These are phyloP conservation scores for Lentinula sp. DNA, from an alignment of 768 basidiomycete species.

Conservation along the genomic window DNA sequence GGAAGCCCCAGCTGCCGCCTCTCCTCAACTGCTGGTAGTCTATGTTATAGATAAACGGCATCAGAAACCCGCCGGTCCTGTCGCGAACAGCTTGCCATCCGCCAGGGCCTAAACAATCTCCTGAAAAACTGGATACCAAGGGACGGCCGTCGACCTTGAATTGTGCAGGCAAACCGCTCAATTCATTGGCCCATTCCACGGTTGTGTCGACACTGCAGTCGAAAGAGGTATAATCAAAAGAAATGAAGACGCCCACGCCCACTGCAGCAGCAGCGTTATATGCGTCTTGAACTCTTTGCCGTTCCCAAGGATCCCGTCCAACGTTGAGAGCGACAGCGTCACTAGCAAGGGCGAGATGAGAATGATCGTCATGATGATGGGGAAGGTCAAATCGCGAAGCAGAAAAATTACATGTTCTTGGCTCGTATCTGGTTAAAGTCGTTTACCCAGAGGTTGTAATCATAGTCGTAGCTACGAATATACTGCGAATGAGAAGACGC, in stretches of 20 bases:
- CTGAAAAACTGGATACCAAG: slow-evolving; percentile 2
- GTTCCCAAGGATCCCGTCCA: slow-evolving; percentile 49
- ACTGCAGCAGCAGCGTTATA: slow-evolving; percentile 36
- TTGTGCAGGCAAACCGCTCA: background rate
- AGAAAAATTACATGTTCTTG: slow-evolving; percentile 31
- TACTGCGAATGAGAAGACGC: background rate
- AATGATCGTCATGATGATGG: background rate
- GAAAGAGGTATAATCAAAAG: slow-evolving; percentile 50
- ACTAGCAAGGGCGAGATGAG: slow-evolving; percentile 15
- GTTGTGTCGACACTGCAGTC: slow-evolving; percentile 31
- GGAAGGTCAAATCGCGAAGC: background rate
- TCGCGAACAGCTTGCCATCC: slow-evolving; percentile 26
- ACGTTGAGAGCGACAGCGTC: slow-evolving; percentile 64
- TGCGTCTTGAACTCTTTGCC: slow-evolving; percentile 38
- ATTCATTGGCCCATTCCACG: background rate
- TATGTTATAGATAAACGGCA: slow-evolving; percentile 54
- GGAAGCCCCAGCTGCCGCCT: slow-evolving; percentile 34
- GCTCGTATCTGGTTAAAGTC: slow-evolving; percentile 36
- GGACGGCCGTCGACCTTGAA: background rate
- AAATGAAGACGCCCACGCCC: slow-evolving; percentile 48
- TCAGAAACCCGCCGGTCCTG: slow-evolving; percentile 34
- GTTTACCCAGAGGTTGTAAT: slow-evolving; percentile 29
- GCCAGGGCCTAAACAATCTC: slow-evolving; percentile 1
- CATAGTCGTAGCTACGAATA: slow-evolving; percentile 29
- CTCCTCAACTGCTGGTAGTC: slow-evolving; percentile 29